Base-by-base conservation (phyloP, 78 protist genomes). In the Dictyostelium brefeldianum region DNA sequence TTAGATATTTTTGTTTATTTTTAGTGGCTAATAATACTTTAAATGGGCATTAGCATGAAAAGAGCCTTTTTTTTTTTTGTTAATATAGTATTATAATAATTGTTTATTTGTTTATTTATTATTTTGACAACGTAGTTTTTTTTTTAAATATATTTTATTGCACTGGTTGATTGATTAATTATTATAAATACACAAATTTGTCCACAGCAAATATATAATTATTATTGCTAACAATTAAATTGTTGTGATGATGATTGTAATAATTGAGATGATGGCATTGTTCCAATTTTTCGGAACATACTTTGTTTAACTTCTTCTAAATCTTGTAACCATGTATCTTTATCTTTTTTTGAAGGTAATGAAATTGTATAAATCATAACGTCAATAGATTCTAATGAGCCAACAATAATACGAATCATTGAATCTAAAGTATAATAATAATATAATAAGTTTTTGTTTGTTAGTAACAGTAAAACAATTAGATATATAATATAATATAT, bases 351-450 rank as follows among this genome's bases (percentile, higher is more conserved):
- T 1, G 79, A 29, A 5, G 46, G 22, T 41, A 87, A 77, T 36
- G 83, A 87, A 25, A 87, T 20, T 7, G 92, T 87, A 36, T 87
- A 87, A 29, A 87, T 87, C 36, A 77, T 31, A n/a, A 87, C 92
- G 25, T 87, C 92, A 57, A 87, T 46, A 4, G 92, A 87, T 3
- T 64, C 75, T 2, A 87, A 51, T 15, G 73, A 36, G 15, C 92
- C 92, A 12, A 59, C 59, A 77, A 87, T 80, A 59, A 87, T 64
- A 22, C 92, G 47, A 8, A 87, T 59, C 92, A 87, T 87, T 48
- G 92, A 56, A 50, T 77, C 82, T 74, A n/a, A n/a, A n/a, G n/a
- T n/a, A 25, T 56, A 10, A 41, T 36, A 36, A 36, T 36, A 36
- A 36, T 36, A 36, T n/a, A n/a, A n/a, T n/a, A n/a, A n/a, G n/a